Conservation (phyloP, 208 protist species). For the Borovskyia barvae region DNA sequence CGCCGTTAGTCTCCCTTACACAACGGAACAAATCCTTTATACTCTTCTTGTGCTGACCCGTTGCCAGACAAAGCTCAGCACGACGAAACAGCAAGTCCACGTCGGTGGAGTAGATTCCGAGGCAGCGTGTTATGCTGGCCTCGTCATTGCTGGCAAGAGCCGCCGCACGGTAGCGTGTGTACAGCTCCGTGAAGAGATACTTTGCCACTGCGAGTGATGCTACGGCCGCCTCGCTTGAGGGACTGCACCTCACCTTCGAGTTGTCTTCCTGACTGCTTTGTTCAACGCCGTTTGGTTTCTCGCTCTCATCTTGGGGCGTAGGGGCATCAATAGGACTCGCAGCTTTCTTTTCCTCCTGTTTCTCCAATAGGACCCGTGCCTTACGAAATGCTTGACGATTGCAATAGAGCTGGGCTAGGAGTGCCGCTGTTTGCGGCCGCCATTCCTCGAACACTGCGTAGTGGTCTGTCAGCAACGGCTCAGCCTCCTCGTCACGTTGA, state of each 20-base stretch:
- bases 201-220: constrained; percentile 55
- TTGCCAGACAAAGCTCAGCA: constrained; percentile 63
- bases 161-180: constrained; percentile 64
- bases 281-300: neutral
- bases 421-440: constrained; percentile 41
- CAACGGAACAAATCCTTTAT: constrained; percentile 82
- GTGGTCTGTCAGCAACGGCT: constrained; percentile 59
- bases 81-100: constrained; percentile 70
- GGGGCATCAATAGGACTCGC: neutral
- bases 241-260: neutral
- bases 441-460: constrained; percentile 32
- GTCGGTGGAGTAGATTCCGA: constrained; percentile 77
- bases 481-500: constrained; percentile 77
- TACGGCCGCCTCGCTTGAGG: neutral
- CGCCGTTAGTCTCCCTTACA: constrained; percentile 80
- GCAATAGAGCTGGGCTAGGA: constrained; percentile 80
- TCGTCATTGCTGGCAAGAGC: constrained; percentile 61
- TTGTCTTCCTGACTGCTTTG: no score
- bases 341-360: constrained; percentile 11
- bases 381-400: constrained; percentile 75
- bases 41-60: constrained; percentile 60
- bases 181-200: constrained; percentile 74
- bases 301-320: neutral
- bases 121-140: constrained; percentile 77
- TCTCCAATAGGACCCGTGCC: constrained; percentile 63